Conservation (phyloP, 148 eudicot genomes). For the Amaranthus palmeri region DNA sequence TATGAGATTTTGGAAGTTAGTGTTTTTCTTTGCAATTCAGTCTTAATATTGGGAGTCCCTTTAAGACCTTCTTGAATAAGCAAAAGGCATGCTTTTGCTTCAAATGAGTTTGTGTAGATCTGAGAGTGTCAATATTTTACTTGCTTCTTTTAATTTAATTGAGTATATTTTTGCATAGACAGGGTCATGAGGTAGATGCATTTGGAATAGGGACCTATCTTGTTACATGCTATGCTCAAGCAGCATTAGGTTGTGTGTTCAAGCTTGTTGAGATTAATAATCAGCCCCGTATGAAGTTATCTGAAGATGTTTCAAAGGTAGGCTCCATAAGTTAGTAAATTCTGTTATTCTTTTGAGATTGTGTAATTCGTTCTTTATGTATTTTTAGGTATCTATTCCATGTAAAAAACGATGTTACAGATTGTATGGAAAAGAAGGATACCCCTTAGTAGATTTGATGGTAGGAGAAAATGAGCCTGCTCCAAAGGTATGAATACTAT, state of each 20-base stretch:
- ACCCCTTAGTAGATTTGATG: conserved; percentile 84
- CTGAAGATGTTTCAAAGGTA: conserved; percentile 97
- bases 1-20: no score
- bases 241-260: conserved; percentile 95
- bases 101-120: not conserved
- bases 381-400: conserved; percentile 81
- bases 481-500: conserved; percentile 57
- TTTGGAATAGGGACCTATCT: conserved; percentile 92
- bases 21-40: not conserved
- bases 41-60: not conserved
- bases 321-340: conserved; percentile 16
- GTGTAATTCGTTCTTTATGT: conserved; percentile 15
- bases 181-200: conserved; percentile 97
- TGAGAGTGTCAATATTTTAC: not conserved
- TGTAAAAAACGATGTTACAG: conserved; percentile 88
- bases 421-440: conserved; percentile 92
- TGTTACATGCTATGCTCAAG: conserved; percentile 98
- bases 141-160: not conserved
- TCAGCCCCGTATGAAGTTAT: conserved; percentile 94
- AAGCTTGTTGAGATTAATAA: conserved; percentile 95
- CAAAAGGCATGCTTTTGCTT: not conserved
- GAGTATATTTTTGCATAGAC: conserved; percentile 23
- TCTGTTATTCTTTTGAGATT: not conserved
- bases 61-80: not conserved
- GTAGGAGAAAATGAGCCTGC: conserved; percentile 88